Percentiles rank a stretch among this genome's conserved stretches.
Conservation (phyloP, 345 rosid genomes). For the Brassica incana region DNA sequence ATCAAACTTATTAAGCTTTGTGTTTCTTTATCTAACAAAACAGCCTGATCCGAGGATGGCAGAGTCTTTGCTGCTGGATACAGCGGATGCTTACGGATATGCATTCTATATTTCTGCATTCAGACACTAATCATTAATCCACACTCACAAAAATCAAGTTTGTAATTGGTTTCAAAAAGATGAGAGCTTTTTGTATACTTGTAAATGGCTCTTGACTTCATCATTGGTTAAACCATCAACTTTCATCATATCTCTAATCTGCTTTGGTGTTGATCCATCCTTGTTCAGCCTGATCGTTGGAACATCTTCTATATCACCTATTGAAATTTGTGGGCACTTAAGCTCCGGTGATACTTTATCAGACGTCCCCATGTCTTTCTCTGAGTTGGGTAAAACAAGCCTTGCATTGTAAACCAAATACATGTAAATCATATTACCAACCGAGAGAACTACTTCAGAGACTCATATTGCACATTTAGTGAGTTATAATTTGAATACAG, state of each 20-base stretch:
- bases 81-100: conserved; percentile 50
- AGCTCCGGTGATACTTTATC: conserved; percentile 68
- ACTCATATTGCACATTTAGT: background rate
- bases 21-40: conserved; percentile 29
- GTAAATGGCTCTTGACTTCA: conserved; percentile 92
- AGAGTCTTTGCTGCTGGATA: conserved; percentile 26
- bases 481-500: background rate
- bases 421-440: background rate
- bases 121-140: background rate
- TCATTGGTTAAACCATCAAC: conserved; percentile 88
- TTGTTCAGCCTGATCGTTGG: conserved; percentile 74
- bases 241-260: conserved; percentile 71
- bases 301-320: conserved; percentile 74
- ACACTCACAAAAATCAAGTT: background rate
- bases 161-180: background rate
- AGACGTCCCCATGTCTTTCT: conserved; percentile 41
- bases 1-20: conserved; percentile 44
- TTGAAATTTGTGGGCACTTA: conserved; percentile 42
- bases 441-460: conserved; percentile 3
- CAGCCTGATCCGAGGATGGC: conserved; percentile 35
- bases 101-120: conserved; percentile 79
- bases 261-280: conserved; percentile 78
- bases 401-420: conserved; percentile 63
- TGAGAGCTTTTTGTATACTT: conserved; percentile 44
- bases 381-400: conserved; percentile 78